These are phyloP conservation scores for Chlorella sp. DNA, from an alignment of 139 green algal species.

Conservation along the genomic window DNA sequence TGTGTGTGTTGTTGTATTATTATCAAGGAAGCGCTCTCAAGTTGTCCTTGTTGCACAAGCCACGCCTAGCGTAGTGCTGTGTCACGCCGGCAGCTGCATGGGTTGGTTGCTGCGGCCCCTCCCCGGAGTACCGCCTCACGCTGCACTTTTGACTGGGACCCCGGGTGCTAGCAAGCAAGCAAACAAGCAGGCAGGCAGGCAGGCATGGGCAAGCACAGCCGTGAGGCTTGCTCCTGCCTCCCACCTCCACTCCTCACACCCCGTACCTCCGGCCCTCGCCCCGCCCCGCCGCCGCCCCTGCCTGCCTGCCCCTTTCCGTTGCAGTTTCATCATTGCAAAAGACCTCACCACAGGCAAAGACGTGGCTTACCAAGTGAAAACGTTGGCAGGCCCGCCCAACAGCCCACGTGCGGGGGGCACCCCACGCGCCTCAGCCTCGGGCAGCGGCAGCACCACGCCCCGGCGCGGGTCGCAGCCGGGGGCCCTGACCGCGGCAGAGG, in stretches of 20 bases:
- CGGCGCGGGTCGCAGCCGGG: background rate
- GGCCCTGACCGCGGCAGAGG: background rate
- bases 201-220: no score
- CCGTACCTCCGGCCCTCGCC: no score
- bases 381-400: background rate
- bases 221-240: background rate
- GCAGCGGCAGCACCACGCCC: background rate
- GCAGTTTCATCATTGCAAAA: conserved; percentile 40
- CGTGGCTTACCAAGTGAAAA: conserved; percentile 41
- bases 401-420: background rate
- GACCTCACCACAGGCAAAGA: conserved; percentile 38
- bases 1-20: no score
- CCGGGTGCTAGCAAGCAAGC: no score
- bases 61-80: no score
- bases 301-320: background rate
- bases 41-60: no score
- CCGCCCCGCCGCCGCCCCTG: background rate
- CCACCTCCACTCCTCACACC: background rate
- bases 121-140: no score
- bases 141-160: no score
- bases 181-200: no score
- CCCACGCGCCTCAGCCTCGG: background rate
- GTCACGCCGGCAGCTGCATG: no score
- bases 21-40: no score
- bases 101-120: no score